Percentiles rank a stretch among this genome's conserved stretches.
Conservation (phyloP, 2,329 filamentous ascomycete genomes). For the Byssochlamys sp. region DNA sequence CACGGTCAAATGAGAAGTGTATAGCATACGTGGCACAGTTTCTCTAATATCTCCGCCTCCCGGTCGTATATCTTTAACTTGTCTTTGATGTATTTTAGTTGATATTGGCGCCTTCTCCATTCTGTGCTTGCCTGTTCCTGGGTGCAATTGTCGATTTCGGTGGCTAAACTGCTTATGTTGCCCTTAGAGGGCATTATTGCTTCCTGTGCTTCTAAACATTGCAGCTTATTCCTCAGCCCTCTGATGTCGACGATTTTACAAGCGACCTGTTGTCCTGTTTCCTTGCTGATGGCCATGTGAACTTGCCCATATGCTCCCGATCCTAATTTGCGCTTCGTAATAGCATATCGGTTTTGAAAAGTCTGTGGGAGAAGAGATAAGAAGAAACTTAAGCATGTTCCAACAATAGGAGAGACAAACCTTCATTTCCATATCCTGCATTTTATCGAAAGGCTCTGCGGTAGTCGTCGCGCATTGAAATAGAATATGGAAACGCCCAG, state of each 20-base stretch:
- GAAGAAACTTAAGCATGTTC: background rate
- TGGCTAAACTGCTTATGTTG: constrained; percentile 3
- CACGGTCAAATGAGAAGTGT: background rate
- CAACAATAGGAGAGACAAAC: constrained; percentile 12
- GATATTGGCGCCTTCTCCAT: constrained; percentile 10
- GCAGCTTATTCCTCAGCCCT: constrained; percentile 11
- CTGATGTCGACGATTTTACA: constrained; percentile 38
- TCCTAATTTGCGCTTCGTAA: constrained; percentile 34
- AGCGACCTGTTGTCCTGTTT: constrained; percentile 29
- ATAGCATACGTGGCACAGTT: constrained; percentile 42
- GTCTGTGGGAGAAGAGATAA: constrained; percentile 12
- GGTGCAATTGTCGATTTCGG: constrained; percentile 7
- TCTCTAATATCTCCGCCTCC: constrained; percentile 40
- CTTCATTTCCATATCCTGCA: constrained; percentile 26
- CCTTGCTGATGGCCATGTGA: constrained; percentile 31
- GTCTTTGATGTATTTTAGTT: constrained; percentile 14
- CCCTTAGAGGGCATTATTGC: constrained; percentile 8
- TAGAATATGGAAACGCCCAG: constrained; percentile 12
- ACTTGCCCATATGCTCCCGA: constrained; percentile 35
- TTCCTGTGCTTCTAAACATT: constrained; percentile 2
- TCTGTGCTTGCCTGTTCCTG: constrained; percentile 9
- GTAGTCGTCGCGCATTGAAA: constrained; percentile 8
- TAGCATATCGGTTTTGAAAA: constrained; percentile 23
- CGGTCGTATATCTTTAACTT: constrained; percentile 26
- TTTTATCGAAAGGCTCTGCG: constrained; percentile 12